Evolutionary conservation across 1,284 basidiomycete species (phyloP).

Genomic region (Leccinum glutinopallens): DNA sequence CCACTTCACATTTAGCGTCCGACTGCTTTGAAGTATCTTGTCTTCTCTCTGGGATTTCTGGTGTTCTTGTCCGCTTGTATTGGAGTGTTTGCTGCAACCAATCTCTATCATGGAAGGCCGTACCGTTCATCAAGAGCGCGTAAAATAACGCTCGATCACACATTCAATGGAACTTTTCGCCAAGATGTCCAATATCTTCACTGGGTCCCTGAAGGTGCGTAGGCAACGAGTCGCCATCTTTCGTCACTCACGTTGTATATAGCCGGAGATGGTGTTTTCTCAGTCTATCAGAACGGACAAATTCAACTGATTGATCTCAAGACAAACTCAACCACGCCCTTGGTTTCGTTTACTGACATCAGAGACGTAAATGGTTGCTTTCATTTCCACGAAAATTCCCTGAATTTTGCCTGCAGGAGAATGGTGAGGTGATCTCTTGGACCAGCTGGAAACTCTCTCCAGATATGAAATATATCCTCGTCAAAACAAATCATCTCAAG

Average conservation of each 20-base stretch:
- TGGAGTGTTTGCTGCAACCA: conserved; percentile 70
- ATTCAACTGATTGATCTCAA: conserved; percentile 81
- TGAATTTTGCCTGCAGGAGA: conserved; percentile 45
- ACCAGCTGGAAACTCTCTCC: conserved; percentile 78
- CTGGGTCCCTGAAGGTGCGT: conserved; percentile 88
- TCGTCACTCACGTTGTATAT: conserved; percentile 20
- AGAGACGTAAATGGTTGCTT: conserved; percentile 54
- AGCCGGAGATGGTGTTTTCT: conserved; percentile 93
- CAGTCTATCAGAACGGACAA: conserved; percentile 56
- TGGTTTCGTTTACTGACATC: conserved; percentile 62
- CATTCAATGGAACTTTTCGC: conserved; percentile 87
- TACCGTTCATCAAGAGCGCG: conserved; percentile 55
- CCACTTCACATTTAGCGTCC: conserved; percentile 37
- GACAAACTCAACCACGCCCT: conserved; percentile 65
- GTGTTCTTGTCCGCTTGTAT: conserved; percentile 61
- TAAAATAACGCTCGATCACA: conserved; percentile 83
- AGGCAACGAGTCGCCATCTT: not conserved
- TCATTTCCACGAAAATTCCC: not conserved
- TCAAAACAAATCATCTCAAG: conserved; percentile 76
- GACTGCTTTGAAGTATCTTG: conserved; percentile 54
- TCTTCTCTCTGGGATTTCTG: conserved; percentile 54
- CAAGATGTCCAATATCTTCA: conserved; percentile 50
- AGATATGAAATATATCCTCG: conserved; percentile 84
- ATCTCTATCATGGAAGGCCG: conserved; percentile 57
- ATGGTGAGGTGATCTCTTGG: conserved; percentile 56